These are phyloP conservation scores for Yarrowia sp. DNA, from an alignment of 805 yeast genomes.

Conservation along the genomic window DNA sequence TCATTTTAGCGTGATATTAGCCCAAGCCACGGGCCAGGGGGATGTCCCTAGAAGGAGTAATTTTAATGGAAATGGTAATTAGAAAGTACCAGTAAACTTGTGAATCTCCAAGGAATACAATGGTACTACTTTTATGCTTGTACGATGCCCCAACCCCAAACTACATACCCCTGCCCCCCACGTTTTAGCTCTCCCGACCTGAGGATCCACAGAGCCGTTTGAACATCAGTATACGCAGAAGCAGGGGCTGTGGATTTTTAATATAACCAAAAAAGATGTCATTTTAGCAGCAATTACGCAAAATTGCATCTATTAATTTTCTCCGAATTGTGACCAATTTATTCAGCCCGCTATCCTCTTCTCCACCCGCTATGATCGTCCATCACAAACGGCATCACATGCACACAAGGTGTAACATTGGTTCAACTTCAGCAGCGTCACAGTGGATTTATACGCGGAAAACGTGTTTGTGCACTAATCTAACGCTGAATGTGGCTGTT, in stretches of 20 bases:
- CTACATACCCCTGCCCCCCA: not conserved
- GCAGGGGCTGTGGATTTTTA: too few relatives aligned
- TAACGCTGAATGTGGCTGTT: too few relatives aligned
- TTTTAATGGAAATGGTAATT: not conserved
- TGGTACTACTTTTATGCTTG: not conserved
- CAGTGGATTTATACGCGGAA: too few relatives aligned
- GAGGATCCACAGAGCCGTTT: constrained; percentile 10
- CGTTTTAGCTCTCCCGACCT: not conserved
- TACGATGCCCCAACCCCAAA: too few relatives aligned
- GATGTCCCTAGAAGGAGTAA: not conserved
- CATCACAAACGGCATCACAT: constrained; percentile 4
- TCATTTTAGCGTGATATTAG: not conserved
- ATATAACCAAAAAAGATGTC: too few relatives aligned
- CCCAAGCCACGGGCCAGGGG: not conserved
- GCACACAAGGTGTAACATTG: constrained; percentile 12
- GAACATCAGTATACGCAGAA: too few relatives aligned
- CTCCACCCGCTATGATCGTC: not conserved
- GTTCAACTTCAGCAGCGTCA: not conserved
- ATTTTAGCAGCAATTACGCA: too few relatives aligned
- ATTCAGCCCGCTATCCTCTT: not conserved
- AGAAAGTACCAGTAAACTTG: not conserved
- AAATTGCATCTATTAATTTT: too few relatives aligned
- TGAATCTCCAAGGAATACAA: not conserved
- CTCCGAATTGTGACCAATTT: not conserved
- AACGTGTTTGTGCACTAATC: too few relatives aligned